phyloP scores from a whole-genome alignment of 352 stramenopile species.

The Peronospora belbahrii region DNA sequence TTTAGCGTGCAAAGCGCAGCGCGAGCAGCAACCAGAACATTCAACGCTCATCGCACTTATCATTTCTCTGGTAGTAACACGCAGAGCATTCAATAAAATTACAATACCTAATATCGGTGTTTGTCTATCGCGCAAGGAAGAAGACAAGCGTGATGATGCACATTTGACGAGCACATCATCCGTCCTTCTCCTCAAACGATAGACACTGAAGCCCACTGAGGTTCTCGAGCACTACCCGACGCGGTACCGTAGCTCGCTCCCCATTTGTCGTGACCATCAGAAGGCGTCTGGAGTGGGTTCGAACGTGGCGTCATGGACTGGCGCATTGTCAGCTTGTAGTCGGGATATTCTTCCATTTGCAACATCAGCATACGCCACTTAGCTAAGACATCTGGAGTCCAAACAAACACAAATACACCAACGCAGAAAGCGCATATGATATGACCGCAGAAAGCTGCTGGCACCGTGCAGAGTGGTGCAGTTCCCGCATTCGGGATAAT shows the following conservation, averaged over 20 bases:
- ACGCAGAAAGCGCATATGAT: constrained; percentile 78
- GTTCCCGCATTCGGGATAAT: constrained; percentile 46
- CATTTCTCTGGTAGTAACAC: too few relatives aligned
- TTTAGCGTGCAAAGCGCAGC: too few relatives aligned
- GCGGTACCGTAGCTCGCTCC: constrained; percentile 34
- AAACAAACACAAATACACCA: constrained; percentile 76
- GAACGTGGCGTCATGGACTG: constrained; percentile 65
- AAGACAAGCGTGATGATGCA: constrained; percentile 2
- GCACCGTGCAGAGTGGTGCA: constrained; percentile 51
- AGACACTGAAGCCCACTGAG: constrained; percentile 22
- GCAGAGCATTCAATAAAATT: constrained; percentile 17
- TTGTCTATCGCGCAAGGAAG: constrained; percentile 3
- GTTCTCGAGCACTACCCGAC: constrained; percentile 19
- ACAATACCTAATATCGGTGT: constrained; percentile 17
- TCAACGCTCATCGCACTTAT: too few relatives aligned
- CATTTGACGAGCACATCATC: constrained; percentile 14
- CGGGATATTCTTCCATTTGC: constrained; percentile 64
- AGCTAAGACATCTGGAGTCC: constrained; percentile 72
- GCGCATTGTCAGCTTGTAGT: constrained; percentile 72
- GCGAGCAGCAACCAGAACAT: too few relatives aligned
- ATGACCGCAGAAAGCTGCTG: constrained; percentile 63
- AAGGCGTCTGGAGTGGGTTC: constrained; percentile 39
- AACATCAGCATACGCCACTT: constrained; percentile 61
- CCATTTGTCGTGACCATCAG: constrained; percentile 14
- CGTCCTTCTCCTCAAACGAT: constrained; percentile 22